These are phyloP conservation scores for Ascochyta fabae DNA, from an alignment of 2,329 filamentous ascomycete genomes.

Conservation along the genomic window DNA sequence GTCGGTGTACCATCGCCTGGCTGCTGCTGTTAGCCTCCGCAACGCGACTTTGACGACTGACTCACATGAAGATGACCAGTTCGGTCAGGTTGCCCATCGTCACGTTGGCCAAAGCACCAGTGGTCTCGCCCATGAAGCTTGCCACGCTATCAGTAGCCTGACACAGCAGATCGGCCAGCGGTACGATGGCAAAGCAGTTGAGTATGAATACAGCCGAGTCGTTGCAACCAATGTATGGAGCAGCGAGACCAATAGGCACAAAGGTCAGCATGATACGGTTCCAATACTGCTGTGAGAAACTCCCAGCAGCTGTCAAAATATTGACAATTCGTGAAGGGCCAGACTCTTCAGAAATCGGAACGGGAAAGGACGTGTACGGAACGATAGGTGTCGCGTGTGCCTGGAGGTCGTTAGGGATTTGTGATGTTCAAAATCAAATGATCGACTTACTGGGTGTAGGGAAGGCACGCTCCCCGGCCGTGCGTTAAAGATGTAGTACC, in stretches of 20 bases:
- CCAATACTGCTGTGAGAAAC: conserved; percentile 54
- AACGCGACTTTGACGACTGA: not conserved
- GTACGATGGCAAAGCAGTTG: conserved; percentile 23
- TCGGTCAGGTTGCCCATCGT: conserved; percentile 85
- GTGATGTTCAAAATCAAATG: not conserved
- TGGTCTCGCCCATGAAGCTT: conserved; percentile 77
- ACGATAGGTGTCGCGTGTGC: not conserved
- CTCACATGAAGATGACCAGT: conserved; percentile 74
- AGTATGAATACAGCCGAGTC: conserved; percentile 62
- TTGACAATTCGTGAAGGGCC: not conserved
- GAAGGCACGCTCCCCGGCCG: not conserved
- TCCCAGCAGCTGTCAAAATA: not conserved
- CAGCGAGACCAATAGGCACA: conserved; percentile 71
- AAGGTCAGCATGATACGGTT: conserved; percentile 79
- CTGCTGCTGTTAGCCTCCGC: conserved; percentile 58
- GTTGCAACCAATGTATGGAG: conserved; percentile 60
- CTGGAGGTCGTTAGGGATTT: not conserved
- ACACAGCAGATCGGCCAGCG: conserved; percentile 21
- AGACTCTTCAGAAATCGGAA: not conserved
- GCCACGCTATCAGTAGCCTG: conserved; percentile 70
- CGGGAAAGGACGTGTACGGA: conserved; percentile 2
- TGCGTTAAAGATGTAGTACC: conserved; percentile 7
- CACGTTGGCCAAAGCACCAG: conserved; percentile 22
- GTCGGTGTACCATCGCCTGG: conserved; percentile 72
- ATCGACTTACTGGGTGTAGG: not conserved